Evolutionary conservation across 176 grass and related monocot genomes (phyloP), one percentile per base, ranked within the genome.

Genomic region (Ananas comosus): DNA sequence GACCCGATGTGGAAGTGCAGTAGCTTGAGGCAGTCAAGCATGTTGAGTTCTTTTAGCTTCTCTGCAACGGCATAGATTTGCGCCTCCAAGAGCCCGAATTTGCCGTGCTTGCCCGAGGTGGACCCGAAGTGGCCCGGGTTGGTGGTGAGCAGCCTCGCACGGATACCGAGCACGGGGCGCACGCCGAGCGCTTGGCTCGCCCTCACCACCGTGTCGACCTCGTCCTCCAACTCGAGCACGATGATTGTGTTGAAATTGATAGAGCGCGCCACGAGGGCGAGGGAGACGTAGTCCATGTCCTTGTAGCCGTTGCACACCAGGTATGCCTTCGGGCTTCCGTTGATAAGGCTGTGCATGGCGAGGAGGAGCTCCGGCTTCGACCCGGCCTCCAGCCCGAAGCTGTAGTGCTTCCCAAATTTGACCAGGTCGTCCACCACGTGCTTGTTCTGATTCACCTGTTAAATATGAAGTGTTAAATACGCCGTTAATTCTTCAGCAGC

Each of bases 1-100:
- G 79, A 81, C 48, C 63, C 78, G 63, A 68, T 51, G 48, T 80
- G 78, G 63, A 74, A 80, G 23, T 74, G 78, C 28, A 81, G 71
- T 12, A 81, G 50, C 72, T 69, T 4, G n/a, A 81, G 71, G 14
- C 51, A 69, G 16, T 81, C 63, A 42, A 81, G 51, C 64, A 68
- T 81, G 53, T 1, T 2, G 12, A n/a, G 1, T 0, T 1, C 23
- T 51, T 63, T 29, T 1, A 81, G 65, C 54, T 80, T 80, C 6
- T 17, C 0, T 9, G 72, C 79, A 12, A 81, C 52, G 7, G 3
- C 47, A 21, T 74, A 81, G 63, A 81, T 63, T 64, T 50, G 64
- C 14, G 19, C 64, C 9, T 51, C 72, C 1, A 14, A 64, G 4
- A 81, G 18, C 8, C 79, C 71, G 49, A 81, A 74, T 71, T 51